Conservation (phyloP, 768 basidiomycete species). For the Pulveroboletus sp. region DNA sequence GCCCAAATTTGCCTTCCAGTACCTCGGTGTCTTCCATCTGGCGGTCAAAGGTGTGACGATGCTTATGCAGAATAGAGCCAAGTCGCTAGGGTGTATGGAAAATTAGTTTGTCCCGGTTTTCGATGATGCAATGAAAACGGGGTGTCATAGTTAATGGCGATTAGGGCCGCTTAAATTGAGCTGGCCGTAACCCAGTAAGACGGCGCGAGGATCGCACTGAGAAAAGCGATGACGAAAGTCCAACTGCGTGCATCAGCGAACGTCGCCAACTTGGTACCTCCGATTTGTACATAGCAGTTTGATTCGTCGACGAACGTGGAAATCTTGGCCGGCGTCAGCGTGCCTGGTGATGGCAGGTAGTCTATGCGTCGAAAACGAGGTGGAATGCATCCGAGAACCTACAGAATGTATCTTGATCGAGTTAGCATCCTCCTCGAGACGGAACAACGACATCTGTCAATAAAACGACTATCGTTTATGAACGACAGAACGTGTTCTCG, state of each 20-base stretch:
- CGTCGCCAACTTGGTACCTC: too few species aligned
- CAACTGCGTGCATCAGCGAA: too few species aligned
- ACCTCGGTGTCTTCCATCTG: not conserved
- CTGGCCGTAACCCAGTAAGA: not conserved
- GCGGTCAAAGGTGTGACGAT: not conserved
- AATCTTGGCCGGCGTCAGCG: not conserved
- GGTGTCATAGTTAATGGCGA: too few species aligned
- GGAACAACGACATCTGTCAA: conserved; percentile 2
- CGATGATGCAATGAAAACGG: too few species aligned
- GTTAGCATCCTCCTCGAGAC: not conserved
- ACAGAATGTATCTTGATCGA: not conserved
- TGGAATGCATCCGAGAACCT: not conserved
- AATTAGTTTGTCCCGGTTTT: not conserved
- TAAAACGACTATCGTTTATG: not conserved
- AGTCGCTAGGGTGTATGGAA: conserved; percentile 4
- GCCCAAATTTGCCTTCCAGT: not conserved
- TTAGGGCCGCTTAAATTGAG: not conserved
- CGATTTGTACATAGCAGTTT: too few species aligned
- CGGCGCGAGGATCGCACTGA: not conserved
- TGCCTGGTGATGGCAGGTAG: not conserved
- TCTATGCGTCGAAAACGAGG: not conserved
- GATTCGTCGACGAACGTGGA: not conserved
- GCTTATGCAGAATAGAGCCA: not conserved
- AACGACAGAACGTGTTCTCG: too few species aligned
- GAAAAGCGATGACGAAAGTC: not conserved